Base-by-base conservation (phyloP, 805 yeast genomes). In the Ogataea thermomethanolica region DNA sequence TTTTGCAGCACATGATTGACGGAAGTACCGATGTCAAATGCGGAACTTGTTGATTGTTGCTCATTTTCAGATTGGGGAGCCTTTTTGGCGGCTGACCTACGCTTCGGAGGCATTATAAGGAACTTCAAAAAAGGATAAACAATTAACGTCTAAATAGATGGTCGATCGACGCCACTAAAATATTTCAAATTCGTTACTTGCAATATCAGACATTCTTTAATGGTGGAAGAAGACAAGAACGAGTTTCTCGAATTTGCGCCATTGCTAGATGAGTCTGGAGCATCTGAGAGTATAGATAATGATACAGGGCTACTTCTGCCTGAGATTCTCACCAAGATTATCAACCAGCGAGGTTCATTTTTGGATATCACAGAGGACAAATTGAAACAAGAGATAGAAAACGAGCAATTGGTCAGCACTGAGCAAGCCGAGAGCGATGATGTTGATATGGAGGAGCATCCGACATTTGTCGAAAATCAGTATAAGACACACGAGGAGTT, bases 281-380 rank as follows among this genome's bases (percentile, higher is more conserved):
- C 28, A 3, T 25, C 20, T 1, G 32, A 29, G 2, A 34, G 36
- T 29, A 15, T 22, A 11, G 14, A 26, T n/a, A 46, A 49, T 29
- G 56, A 52, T 33, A 42, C 49, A 8, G 30, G 48, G 12, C 46
- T 56, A n/a, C 54, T 54, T 1, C 40, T 81, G 25, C 66, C 69
- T 12, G 79, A 79, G 48, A 55, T 81, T 25, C 75, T 82, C 20
- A 84, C 84, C 4, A 63, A 76, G 28, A 78, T 81, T 24, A 64
- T 81, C 30, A 62, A 64, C 23, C 84, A 82, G 51, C 62, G 83
- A 20, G 79, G 81, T 26, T 70, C 84, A 14, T 83, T 84, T 47
- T 56, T 73, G 17, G 65, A 73, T 33, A 56, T 84, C 3, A 72
- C 84, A 3, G 90, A 84, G 55, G 77, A 71, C 5, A 61, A 67